phyloP scores from a whole-genome alignment of 805 yeast species.

The Saccharomycopsis javanensis region DNA sequence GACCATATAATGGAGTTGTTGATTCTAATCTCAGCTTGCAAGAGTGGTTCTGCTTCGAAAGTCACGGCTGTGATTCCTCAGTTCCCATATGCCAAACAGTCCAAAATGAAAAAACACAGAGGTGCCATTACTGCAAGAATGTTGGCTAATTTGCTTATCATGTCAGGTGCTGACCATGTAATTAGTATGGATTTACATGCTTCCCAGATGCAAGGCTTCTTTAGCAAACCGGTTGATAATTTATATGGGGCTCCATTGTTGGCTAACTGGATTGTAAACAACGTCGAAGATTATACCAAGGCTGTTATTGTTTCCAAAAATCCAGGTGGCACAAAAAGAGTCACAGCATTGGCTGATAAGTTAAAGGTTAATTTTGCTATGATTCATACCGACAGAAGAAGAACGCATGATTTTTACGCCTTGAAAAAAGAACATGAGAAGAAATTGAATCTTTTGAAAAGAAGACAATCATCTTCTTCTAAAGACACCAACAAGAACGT shows the following conservation, averaged over 20 bases:
- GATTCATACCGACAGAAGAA: constrained; percentile 97
- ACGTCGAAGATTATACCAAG: constrained; percentile 72
- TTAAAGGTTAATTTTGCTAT: constrained; percentile 93
- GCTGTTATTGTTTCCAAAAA: constrained; percentile 98
- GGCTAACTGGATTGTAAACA: constrained; percentile 91
- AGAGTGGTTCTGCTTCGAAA: constrained; percentile 96
- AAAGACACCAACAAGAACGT: constrained; percentile 37
- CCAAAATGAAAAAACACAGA: constrained; percentile 97
- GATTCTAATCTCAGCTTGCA: constrained; percentile 88
- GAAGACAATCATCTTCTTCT: constrained; percentile 41
- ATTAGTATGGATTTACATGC: constrained; percentile 96
- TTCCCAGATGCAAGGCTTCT: constrained; percentile 98
- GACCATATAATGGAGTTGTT: constrained; percentile 95
- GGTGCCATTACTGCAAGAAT: constrained; percentile 98
- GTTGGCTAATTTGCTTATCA: constrained; percentile 88
- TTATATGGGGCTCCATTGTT: constrained; percentile 93
- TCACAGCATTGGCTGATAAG: constrained; percentile 95
- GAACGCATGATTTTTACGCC: constrained; percentile 54
- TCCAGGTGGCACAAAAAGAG: constrained; percentile 98
- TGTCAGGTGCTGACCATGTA: constrained; percentile 99
- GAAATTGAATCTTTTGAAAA: constrained; percentile 29
- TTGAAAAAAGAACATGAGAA: constrained; percentile 32
- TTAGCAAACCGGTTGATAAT: constrained; percentile 94
- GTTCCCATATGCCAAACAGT: constrained; percentile 94
- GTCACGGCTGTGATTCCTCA: constrained; percentile 95